Evolutionary conservation across 805 yeast genomes (phyloP), one percentile per base, ranked within the genome.

Genomic region (Saccharomyces paradoxus): DNA sequence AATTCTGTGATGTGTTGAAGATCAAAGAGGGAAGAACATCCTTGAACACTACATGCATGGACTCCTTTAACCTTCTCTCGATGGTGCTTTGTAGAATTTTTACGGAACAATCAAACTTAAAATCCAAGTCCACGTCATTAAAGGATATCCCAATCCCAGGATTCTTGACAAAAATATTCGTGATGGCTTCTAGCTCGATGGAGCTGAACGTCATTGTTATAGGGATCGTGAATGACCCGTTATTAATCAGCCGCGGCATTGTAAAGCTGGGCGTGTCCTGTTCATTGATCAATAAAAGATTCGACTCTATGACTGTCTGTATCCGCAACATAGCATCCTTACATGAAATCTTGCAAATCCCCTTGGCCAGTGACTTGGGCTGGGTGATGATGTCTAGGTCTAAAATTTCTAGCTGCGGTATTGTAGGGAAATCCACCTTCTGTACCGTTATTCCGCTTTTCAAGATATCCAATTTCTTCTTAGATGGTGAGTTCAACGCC

Each of bases 81-180:
- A 70, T 68, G 27, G 71, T 67, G 1, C 65, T 58, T 52, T 69
- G 71, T 52, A 70, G 53, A 37, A 70, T 57, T 49, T 68, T 69
- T 21, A 70, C 67, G 21, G 73, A 70, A 50, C 74, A 70, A 53
- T 69, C 68, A 48, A 70, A 70, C 47, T 69, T 58, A 50, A 70
- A 70, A 55, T 69, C 71, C 28, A 70, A 54, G 32, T 65, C 60
- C 7, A 70, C 73, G 58, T 70, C 74, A 54, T 70, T 70, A 56
- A 70, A 70, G n/a, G 73, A 67, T 14, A 70, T 61, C 26, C 71
- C 68, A 7, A 70, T 58, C 14, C 72, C 70, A 22, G 65, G 61
- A 47, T 66, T 62, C 55, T 67, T 65, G 46, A 68, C 67, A 53
- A 67, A 68, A 1, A 67, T 60, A 55, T 70, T 70, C 9, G 69